Conservation (phyloP, 495 filamentous ascomycete genomes). For the Barbatosphaeria neglecta region DNA sequence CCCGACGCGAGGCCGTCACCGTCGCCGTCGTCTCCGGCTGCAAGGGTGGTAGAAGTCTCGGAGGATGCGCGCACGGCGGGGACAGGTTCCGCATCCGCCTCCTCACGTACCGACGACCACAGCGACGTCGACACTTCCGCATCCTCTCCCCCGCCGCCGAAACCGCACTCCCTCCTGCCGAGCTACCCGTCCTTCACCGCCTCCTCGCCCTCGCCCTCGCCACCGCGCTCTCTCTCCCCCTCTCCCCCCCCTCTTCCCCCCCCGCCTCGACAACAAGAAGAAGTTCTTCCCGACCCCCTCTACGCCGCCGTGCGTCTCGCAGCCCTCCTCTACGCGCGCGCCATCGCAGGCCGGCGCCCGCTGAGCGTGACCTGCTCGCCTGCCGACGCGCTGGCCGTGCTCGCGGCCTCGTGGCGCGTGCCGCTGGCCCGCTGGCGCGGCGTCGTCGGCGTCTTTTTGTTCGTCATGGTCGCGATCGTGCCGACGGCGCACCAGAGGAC, state of each 20-base stretch:
- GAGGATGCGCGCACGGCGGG: too few species aligned
- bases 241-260: background rate
- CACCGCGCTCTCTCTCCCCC: background rate
- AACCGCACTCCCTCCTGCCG: slow-evolving; percentile 7
- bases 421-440: slow-evolving; percentile 8
- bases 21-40: background rate
- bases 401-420: slow-evolving; percentile 9
- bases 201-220: background rate
- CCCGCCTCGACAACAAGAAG: background rate
- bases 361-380: slow-evolving; percentile 4
- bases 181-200: slow-evolving; percentile 5
- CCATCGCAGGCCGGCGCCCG: slow-evolving; percentile 7
- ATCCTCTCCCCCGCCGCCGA: too few species aligned
- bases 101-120: too few species aligned
- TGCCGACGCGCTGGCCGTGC: slow-evolving; percentile 7
- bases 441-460: slow-evolving; percentile 9
- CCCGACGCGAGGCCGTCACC: background rate
- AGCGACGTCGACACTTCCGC: too few species aligned
- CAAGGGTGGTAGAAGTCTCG: too few species aligned
- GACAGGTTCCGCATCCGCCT: too few species aligned
- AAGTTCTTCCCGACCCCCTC: slow-evolving; percentile 4
- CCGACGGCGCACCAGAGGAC: slow-evolving; percentile 2
- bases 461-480: slow-evolving; percentile 7
- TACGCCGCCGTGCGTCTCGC: slow-evolving; percentile 9
- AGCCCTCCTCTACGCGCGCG: slow-evolving; percentile 9